Percentiles rank a stretch among this genome's conserved stretches.
These are phyloP conservation scores for Plantago lanceolata DNA, from an alignment of 305 asterid species.

Conservation along the genomic window DNA sequence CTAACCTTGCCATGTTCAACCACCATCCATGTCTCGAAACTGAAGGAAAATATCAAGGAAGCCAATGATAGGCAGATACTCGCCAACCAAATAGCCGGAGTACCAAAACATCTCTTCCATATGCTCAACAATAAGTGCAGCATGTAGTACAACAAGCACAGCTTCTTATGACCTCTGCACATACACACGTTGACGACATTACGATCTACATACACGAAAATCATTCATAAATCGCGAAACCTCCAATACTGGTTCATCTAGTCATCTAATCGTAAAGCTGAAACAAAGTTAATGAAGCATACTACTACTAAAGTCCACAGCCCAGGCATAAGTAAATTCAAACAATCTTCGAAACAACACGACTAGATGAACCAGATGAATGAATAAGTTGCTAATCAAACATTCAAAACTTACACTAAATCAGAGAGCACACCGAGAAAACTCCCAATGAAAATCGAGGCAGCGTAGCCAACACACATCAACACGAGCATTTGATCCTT, in stretches of 20 bases:
- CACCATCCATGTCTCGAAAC: slow-evolving; percentile 91
- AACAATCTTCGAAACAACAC: neutral
- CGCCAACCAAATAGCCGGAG: slow-evolving; percentile 51
- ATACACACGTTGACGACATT: slow-evolving; percentile 13
- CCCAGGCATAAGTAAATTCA: neutral
- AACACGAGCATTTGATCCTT: slow-evolving; percentile 57
- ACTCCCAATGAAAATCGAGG: slow-evolving; percentile 55
- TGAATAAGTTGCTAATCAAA: neutral
- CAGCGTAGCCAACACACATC: slow-evolving; percentile 55
- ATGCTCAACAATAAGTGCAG: slow-evolving; percentile 57
- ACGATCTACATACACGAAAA: neutral
- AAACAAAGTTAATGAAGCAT: neutral
- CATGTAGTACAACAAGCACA: slow-evolving; percentile 57
- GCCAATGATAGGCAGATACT: slow-evolving; percentile 66
- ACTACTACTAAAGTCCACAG: too few relatives aligned
- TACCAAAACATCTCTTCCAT: slow-evolving; percentile 45
- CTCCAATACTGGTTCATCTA: too few relatives aligned
- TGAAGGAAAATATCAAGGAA: slow-evolving; percentile 59
- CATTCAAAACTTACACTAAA: slow-evolving; percentile 50
- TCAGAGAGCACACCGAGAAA: slow-evolving; percentile 73
- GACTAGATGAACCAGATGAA: neutral
- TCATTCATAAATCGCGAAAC: neutral
- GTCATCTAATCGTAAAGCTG: neutral
- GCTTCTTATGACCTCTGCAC: slow-evolving; percentile 71
- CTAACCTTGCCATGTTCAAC: slow-evolving; percentile 77